Conservation (phyloP, 331 rosid species). For the Malus hybrid region DNA sequence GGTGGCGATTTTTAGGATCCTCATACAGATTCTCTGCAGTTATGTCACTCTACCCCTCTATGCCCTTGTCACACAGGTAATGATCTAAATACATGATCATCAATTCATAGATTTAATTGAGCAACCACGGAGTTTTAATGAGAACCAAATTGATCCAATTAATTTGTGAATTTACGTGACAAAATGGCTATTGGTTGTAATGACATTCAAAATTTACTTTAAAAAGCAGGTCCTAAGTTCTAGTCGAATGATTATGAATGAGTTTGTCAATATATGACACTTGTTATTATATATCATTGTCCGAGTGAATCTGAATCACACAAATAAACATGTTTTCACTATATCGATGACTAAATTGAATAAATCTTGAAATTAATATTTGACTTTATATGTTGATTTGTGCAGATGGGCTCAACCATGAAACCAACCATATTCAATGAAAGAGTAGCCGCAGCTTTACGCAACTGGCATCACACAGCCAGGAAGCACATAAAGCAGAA, state of each 20-base stretch:
- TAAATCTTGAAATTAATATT: not conserved
- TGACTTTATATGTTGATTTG: not conserved
- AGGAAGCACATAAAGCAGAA: conserved; percentile 51
- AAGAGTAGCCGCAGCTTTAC: conserved; percentile 57
- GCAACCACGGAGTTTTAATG: not conserved
- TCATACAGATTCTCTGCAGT: conserved; percentile 79
- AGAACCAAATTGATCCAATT: not conserved
- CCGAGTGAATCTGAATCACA: not conserved
- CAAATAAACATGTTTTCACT: not conserved
- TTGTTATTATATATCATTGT: not conserved
- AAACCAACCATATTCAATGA: conserved; percentile 77
- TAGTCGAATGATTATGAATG: too few species aligned
- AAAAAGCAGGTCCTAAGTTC: too few species aligned
- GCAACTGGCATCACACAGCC: conserved; percentile 74
- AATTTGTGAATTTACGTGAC: not conserved
- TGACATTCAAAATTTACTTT: too few species aligned
- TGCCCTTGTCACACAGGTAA: conserved; percentile 91
- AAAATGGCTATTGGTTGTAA: too few species aligned
- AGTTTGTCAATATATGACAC: too few species aligned
- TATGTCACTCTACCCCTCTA: conserved; percentile 91
- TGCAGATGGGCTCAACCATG: conserved; percentile 73
- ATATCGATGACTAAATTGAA: not conserved
- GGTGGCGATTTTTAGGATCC: conserved; percentile 35
- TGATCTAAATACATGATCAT: not conserved
- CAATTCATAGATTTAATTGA: too few species aligned